Evolutionary conservation across 2,329 filamentous ascomycete species (phyloP), one percentile per base, ranked within the genome.

Genomic region (Lizonia empirigonia): DNA sequence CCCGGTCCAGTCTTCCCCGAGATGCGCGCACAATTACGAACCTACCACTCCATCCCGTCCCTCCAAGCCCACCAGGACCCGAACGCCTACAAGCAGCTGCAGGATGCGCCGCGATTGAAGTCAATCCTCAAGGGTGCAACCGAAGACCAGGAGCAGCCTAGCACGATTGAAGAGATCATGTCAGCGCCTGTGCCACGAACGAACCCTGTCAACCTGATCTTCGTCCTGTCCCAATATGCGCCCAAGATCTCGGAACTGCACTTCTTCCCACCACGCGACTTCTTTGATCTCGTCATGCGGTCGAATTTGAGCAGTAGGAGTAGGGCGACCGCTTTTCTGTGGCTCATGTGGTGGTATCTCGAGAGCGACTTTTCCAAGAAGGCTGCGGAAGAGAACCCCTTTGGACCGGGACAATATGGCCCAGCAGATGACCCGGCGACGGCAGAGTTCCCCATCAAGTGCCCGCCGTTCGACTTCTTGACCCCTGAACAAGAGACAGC

Each of bases 341-440:
- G 94, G 94, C 79, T 99, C 57, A 95, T 99, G 86, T 99, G 94
- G 94, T 97, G 94, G 80, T 97, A 99, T 69, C 82, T 99, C 15
- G 94, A 99, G 72, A 96, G 92, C 22, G 91, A 97, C 70, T 97
- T 97, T 62, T 90, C 90, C 0, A 85, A 88, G 62, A 90, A 96
- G 65, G 91, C 90, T 48, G 93, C 91, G 35, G 82, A 90, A 38
- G 87, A 90, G 62, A 99, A 99, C 66, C 94, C 94, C 0, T 99
- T 97, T 64, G 94, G 94, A 0, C 72, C 71, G 9, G 79, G 79
- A n/a, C 70, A 73, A 50, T 66, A 71, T 41, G 73, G 68, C 1
- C 64, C 59, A 7, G 55, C 65, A 15, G 70, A 67, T n/a, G 66
- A 70, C 60, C 51, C 64, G 8, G 71, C 61, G 45, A 76, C 74